phyloP scores from a whole-genome alignment of 2,329 filamentous ascomycete species.

The Pseudocercospora eumusae region DNA sequence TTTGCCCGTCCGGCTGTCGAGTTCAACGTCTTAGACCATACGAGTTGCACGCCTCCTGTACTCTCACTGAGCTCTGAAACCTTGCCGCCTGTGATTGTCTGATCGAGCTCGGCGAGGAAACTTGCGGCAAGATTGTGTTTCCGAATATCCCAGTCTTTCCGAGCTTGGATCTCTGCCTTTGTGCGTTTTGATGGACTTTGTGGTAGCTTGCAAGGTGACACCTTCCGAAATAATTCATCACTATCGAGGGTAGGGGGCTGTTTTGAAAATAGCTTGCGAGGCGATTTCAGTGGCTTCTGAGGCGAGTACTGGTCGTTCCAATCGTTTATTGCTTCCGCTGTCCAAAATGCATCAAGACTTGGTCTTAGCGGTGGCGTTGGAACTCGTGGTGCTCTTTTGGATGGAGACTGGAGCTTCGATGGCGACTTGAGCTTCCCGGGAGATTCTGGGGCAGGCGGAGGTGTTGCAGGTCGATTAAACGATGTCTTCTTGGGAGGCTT shows the following conservation, averaged over 20 bases:
- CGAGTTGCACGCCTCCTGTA: constrained; percentile 70
- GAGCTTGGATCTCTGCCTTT: constrained; percentile 43
- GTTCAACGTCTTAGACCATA: constrained; percentile 77
- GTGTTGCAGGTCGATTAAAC: constrained; percentile 35
- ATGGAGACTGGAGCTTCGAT: constrained; percentile 50
- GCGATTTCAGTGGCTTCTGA: constrained; percentile 48
- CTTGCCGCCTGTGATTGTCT: constrained; percentile 60
- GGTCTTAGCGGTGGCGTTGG: constrained; percentile 58
- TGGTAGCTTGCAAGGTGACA: constrained; percentile 41
- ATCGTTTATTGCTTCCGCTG: constrained; percentile 59
- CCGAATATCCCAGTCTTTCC: constrained; percentile 62
- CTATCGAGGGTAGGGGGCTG: constrained; percentile 29
- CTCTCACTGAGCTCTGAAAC: constrained; percentile 60
- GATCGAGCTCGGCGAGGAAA: constrained; percentile 71
- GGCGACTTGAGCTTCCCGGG: constrained; percentile 39
- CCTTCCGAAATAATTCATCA: constrained; percentile 32
- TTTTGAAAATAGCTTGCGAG: constrained; percentile 34
- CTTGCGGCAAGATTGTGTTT: constrained; percentile 64
- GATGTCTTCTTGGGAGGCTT: constrained; percentile 18
- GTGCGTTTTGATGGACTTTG: constrained; percentile 39
- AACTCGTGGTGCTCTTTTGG: constrained; percentile 50
- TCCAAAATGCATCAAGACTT: constrained; percentile 62
- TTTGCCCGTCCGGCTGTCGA: constrained; percentile 69
- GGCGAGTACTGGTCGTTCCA: constrained; percentile 66
- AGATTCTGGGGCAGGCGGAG: constrained; percentile 41